Evolutionary conservation across 768 basidiomycete genomes (phyloP), one percentile per base, ranked within the genome.

Genomic region (Punctularia strigosozonata): DNA sequence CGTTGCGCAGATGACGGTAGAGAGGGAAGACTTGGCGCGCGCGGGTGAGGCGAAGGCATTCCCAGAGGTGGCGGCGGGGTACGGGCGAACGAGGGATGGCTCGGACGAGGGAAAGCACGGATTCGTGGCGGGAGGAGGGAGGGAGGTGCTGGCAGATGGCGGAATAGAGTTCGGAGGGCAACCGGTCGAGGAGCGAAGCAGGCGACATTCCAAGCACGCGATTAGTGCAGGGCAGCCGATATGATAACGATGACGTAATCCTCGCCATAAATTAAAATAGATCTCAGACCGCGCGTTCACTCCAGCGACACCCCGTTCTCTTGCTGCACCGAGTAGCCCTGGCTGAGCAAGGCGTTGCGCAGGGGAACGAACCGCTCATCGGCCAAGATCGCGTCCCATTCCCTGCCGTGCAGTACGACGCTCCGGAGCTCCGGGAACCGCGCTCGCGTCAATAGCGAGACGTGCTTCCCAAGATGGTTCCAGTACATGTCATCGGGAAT

Each of bases 121-220:
- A 70, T 6, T 59, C 57, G 41, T 79, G 77, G 12, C 68, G 60
- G 25, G 65, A 57, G 6, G 60, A 42, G 1, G 61, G 49, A 2
- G 73, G 64, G 14, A 87, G 44, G 14, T 70, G 64, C 15, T 56
- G 50, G 31, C 88, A 57, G 47, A 87, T 75, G 13, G 61, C 56
- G 14, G 67, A 61, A 53, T 80, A 78, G 6, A 89, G 62, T 55
- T 89, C 85, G 3, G 73, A 52, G 6, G 86, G 84, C 17, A 88
- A n/a, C n/a, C n/a, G 59, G 21, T 8, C 10, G 10, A 8, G 19
- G 33, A 34, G 33, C 7, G 33, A 34, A 19, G 33, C 33, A 19
- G 19, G 18, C 33, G 20, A 10, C 28, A 30, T 30, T 30, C 10
- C 10, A 15, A 30, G 28, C 10, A 30, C 28, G 28, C 10, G 10